These are phyloP conservation scores for Elongisporangium undulatum DNA, from an alignment of 352 stramenopile genomes.

Conservation along the genomic window DNA sequence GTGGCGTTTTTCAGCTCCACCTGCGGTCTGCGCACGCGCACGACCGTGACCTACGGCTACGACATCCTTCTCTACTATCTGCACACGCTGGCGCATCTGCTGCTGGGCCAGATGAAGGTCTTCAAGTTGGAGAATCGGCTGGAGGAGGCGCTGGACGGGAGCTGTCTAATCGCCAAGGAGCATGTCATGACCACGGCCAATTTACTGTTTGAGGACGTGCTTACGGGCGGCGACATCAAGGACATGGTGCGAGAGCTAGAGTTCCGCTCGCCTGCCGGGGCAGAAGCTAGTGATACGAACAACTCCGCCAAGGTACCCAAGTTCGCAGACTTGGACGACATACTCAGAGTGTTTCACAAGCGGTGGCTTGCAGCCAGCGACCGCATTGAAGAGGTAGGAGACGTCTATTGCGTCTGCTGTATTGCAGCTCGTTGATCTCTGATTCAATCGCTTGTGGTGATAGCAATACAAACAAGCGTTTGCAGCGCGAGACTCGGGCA, in stretches of 20 bases:
- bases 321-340: conserved; percentile 62
- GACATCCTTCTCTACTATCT: conserved; percentile 70
- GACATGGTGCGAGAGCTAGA: background rate
- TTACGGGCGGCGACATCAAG: background rate
- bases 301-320: background rate
- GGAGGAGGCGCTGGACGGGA: conserved; percentile 17
- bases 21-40: conserved; percentile 18
- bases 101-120: conserved; percentile 70
- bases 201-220: background rate
- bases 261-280: background rate
- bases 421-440: background rate
- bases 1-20: conserved; percentile 55
- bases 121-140: conserved; percentile 54
- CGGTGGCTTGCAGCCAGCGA: conserved; percentile 38
- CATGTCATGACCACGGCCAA: background rate
- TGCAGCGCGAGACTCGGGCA: conserved; percentile 27
- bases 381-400: conserved; percentile 51
- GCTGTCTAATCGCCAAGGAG: background rate
- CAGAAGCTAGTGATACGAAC: background rate
- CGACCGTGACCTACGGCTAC: conserved; percentile 21
- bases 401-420: background rate
- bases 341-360: conserved; percentile 53
- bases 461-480: conserved; percentile 56
- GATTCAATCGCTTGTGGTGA: background rate
- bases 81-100: conserved; percentile 52